Base-by-base conservation (phyloP, 164 flowering plant species). In the Saururus chinensis region DNA sequence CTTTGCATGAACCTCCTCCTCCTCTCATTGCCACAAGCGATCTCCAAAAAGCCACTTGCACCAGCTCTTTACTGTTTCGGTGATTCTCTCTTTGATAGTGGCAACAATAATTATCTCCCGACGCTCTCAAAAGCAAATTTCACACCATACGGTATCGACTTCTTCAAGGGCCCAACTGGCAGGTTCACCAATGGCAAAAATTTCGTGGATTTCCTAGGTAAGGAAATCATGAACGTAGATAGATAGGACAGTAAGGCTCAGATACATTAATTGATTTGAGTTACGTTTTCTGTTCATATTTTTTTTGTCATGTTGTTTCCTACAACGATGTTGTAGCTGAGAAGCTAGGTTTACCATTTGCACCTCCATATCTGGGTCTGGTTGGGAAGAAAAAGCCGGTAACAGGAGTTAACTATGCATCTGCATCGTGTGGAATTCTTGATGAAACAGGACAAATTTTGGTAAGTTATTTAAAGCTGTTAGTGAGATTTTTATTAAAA, bases 41-140 rank as follows among this genome's bases (percentile, higher is more conserved):
- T 9, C 49, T 45, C 49, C 11, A 45, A 45, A 0, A 45, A 45
- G 11, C 49, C 14, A 9, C 14, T 17, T 3, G 92, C 79, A 10
- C 86, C 86, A n/a, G 75, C 82, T 63, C 80, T 76, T 73, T 88
- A 83, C 72, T 77, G 84, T 5, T 85, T 88, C 64, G 95, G 95
- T 6, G 95, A 88, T 62, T 88, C 95, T 0, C 64, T 85, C 65
- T 83, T 80, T 9, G 95, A 88, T 48, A 85, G 79, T 72, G 95
- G 91, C 4, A 88, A 88, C 59, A 88, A 88, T 56, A 87, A 87
- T 63, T 64, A 63, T 22, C 75, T 80, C 5, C 14, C 61, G 0
- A 75, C 95, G 0, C 51, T 77, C 42, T 87, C 91, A 13, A 79
- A 71, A 57, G 87, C 87, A 21, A 71, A 88, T 64, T 85, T 82